A percentile compares a stretch with the other conserved stretches of the same genome.
These are phyloP conservation scores for Astrephomene gubernaculifera DNA, from an alignment of 139 green algal species.

Conservation along the genomic window DNA sequence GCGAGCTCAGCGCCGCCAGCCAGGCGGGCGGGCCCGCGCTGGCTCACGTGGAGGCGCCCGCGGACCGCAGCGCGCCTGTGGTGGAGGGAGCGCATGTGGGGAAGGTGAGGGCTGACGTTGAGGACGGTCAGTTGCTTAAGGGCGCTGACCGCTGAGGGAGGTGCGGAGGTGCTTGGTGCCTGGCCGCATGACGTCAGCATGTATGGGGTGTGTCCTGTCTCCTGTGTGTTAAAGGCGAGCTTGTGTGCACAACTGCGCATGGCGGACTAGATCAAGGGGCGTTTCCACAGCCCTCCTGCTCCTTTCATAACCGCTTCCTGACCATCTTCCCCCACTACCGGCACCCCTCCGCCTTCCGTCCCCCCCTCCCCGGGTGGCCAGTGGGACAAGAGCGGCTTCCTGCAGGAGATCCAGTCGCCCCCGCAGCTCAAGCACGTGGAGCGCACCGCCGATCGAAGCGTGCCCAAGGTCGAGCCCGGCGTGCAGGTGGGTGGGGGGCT, in stretches of 20 bases:
- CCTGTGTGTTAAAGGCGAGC: too few species aligned
- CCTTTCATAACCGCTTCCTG: too few species aligned
- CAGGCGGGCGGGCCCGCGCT: neutral
- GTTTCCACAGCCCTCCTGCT: too few species aligned
- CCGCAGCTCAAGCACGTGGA: conserved; percentile 29
- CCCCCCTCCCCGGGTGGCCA: neutral
- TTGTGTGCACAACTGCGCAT: too few species aligned
- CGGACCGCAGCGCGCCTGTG: conserved; percentile 24
- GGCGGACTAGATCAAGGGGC: too few species aligned
- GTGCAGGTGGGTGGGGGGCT: neutral
- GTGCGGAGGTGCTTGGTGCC: too few species aligned
- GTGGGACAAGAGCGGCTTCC: conserved; percentile 28
- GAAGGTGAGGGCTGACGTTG: neutral
- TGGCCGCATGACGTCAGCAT: too few species aligned
- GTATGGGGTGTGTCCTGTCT: too few species aligned
- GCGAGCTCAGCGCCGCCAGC: neutral
- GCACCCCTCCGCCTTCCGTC: too few species aligned
- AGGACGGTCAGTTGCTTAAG: too few species aligned
- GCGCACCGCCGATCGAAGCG: neutral
- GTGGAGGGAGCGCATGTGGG: neutral
- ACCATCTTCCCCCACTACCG: too few species aligned
- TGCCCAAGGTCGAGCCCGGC: neutral
- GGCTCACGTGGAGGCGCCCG: neutral
- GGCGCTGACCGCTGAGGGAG: too few species aligned
- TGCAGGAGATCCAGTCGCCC: conserved; percentile 12